A percentile compares a stretch with the other conserved stretches of the same genome.
Conservation (phyloP, 2,329 filamentous ascomycete genomes). For the Ascochyta pisi region DNA sequence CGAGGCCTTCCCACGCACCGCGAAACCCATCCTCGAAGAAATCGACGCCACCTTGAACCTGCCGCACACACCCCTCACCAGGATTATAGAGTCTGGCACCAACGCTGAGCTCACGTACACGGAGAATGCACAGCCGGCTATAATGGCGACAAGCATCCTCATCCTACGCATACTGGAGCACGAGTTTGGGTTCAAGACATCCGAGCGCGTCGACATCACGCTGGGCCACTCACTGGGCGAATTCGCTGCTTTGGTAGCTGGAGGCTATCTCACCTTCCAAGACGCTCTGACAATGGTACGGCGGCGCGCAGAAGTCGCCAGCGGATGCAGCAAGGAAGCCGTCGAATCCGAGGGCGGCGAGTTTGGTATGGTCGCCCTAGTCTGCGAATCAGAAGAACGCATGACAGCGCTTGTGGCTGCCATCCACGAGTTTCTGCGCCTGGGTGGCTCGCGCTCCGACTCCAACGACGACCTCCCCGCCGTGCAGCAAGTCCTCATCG, state of each 20-base stretch:
- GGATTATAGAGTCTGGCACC: slow-evolving; percentile 80
- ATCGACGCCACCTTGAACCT: slow-evolving; percentile 80
- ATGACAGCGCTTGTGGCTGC: slow-evolving; percentile 72
- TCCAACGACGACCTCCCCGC: slow-evolving; percentile 72
- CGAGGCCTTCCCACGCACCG: slow-evolving; percentile 80
- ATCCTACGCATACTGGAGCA: slow-evolving; percentile 86
- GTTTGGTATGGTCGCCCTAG: slow-evolving; percentile 92
- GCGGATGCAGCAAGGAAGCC: slow-evolving; percentile 73
- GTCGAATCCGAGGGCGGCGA: slow-evolving; percentile 74
- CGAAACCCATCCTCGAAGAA: slow-evolving; percentile 79
- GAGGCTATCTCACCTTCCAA: slow-evolving; percentile 77
- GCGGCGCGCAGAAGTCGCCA: slow-evolving; percentile 82
- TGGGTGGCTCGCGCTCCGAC: slow-evolving; percentile 67
- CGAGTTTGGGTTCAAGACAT: slow-evolving; percentile 79
- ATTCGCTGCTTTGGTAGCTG: slow-evolving; percentile 88
- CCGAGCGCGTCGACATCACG: slow-evolving; percentile 77
- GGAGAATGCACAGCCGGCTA: slow-evolving; percentile 89
- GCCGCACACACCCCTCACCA: slow-evolving; percentile 65
- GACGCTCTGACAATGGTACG: slow-evolving; percentile 81
- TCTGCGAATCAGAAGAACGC: slow-evolving; percentile 79
- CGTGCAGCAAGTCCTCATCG: slow-evolving; percentile 86
- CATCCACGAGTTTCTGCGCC: slow-evolving; percentile 80
- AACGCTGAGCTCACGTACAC: slow-evolving; percentile 79
- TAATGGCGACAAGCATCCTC: slow-evolving; percentile 92
- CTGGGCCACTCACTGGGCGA: slow-evolving; percentile 92